Conservation (phyloP, 768 basidiomycete genomes). For the Panaeolus papilionaceus region DNA sequence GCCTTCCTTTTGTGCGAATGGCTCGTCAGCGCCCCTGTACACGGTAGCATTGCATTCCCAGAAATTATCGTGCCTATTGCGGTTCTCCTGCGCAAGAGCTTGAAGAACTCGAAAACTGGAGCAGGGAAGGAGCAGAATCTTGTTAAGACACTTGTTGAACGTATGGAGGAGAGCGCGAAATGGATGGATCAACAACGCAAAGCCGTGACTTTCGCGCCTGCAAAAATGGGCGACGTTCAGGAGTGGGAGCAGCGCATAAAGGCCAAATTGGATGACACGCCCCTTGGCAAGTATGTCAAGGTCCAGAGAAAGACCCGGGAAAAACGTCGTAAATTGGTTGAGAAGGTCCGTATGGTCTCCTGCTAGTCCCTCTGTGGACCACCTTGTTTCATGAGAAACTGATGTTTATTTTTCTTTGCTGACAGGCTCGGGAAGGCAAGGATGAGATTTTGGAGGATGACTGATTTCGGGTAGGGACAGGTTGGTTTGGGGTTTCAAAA, state of each 20-base stretch:
- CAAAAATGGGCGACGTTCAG: slow-evolving; percentile 69
- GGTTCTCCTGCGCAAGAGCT: slow-evolving; percentile 69
- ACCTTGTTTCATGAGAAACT: slow-evolving; percentile 19
- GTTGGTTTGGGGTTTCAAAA: slow-evolving; percentile 2
- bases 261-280: slow-evolving; percentile 67
- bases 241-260: slow-evolving; percentile 72
- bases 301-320: slow-evolving; percentile 83
- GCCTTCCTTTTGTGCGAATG: slow-evolving; percentile 82
- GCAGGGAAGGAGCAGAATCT: slow-evolving; percentile 60
- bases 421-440: slow-evolving; percentile 73
- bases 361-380: slow-evolving; percentile 20
- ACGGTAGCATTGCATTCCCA: slow-evolving; percentile 91
- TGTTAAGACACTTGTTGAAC: slow-evolving; percentile 83
- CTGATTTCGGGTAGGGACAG: slow-evolving; percentile 18
- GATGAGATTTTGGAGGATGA: slow-evolving; percentile 69
- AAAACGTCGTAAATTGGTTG: slow-evolving; percentile 69
- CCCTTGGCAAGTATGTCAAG: slow-evolving; percentile 82
- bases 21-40: slow-evolving; percentile 71
- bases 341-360: slow-evolving; percentile 60
- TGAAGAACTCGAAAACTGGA: slow-evolving; percentile 63
- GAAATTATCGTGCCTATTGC: slow-evolving; percentile 86
- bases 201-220: slow-evolving; percentile 77
- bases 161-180: slow-evolving; percentile 81
- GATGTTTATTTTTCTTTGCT: slow-evolving; percentile 15
- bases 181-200: slow-evolving; percentile 81